These are phyloP conservation scores for Cotoneaster glaucophyllus DNA, from an alignment of 306 rosid species.

Conservation along the genomic window DNA sequence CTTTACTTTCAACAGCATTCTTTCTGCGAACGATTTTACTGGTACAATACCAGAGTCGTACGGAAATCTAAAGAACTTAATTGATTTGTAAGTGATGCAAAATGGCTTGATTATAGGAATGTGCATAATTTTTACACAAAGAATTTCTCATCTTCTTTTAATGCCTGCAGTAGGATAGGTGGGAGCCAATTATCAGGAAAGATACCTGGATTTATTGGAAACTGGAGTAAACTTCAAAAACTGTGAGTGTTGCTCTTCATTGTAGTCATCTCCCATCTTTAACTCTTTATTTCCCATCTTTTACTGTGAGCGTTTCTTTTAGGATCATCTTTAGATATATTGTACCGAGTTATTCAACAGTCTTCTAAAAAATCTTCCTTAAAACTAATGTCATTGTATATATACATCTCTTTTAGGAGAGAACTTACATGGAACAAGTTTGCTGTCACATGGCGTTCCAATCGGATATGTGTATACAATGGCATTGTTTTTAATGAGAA, in stretches of 20 bases:
- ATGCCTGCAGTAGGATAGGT: conserved; percentile 59
- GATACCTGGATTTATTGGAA: conserved; percentile 61
- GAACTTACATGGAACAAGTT: too few relatives aligned
- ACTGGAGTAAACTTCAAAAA: conserved; percentile 39
- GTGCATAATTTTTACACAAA: not conserved
- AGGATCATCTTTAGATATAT: too few relatives aligned
- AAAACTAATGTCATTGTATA: too few relatives aligned
- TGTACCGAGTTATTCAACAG: too few relatives aligned
- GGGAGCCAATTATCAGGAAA: conserved; percentile 53
- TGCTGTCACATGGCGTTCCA: too few relatives aligned
- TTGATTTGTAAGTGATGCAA: conserved; percentile 47
- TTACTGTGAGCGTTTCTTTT: too few relatives aligned
- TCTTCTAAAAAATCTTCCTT: too few relatives aligned
- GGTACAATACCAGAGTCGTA: conserved; percentile 53
- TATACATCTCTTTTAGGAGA: too few relatives aligned
- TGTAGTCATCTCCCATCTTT: too few relatives aligned
- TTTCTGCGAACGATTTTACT: conserved; percentile 47
- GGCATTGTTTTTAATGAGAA: too few relatives aligned
- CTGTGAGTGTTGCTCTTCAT: too few relatives aligned
- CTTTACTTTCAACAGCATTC: conserved; percentile 24
- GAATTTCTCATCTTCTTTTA: not conserved
- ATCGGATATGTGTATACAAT: too few relatives aligned
- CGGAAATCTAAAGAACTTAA: conserved; percentile 47
- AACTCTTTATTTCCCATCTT: not conserved
- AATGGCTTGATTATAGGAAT: not conserved